Base-by-base conservation (phyloP, 768 basidiomycete species). In the Phaeotremella skinneri region DNA sequence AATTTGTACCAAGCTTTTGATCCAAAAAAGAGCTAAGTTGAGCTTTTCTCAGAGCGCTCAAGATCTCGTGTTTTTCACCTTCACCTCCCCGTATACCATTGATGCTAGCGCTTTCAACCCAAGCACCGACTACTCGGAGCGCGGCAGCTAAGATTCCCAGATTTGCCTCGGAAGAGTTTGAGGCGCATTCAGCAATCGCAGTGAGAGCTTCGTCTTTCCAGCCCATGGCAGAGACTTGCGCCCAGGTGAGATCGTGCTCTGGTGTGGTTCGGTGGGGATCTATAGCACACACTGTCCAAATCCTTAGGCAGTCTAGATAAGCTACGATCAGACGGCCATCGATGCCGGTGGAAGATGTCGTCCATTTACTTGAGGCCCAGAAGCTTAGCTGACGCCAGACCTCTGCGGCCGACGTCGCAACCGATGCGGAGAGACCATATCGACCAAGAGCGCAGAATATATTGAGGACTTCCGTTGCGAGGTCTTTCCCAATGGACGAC, bases 191-290 rank as follows among this genome's bases (percentile, higher is more conserved):
- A 56, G 11, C 7, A 14, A 45, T 21, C 43, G 43, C 43, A 7
- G 11, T 27, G 9, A 68, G 2, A 1, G 69, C 77, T 29, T 87
- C 85, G 0, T 81, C 80, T 17, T 79, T 81, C 89, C 91, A 94
- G 0, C 81, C 84, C 85, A 87, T 89, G 2, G 83, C 85, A n/a
- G 80, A 77, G 9, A 94, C 80, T 68, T 91, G 90, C 55, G 86
- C 89, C 93, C 94, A 98, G 7, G 88, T 77, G 49, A 97, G 85
- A 53, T 89, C 90, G 75, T 98, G 94, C 6, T 81, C 81, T 0
- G 91, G 91, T 2, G 85, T 87, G 5, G 91, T 93, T 55, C 82
- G 81, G 71, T 98, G 94, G 4, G 94, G 93, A 69, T 98, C 88
- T n/a, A 84, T 82, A 0, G 91, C 90, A 65, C 90, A 93, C 2